A percentile compares a stretch with the other conserved stretches of the same genome.
Conservation (phyloP, 345 rosid species). For the Hypericum perforatum region DNA sequence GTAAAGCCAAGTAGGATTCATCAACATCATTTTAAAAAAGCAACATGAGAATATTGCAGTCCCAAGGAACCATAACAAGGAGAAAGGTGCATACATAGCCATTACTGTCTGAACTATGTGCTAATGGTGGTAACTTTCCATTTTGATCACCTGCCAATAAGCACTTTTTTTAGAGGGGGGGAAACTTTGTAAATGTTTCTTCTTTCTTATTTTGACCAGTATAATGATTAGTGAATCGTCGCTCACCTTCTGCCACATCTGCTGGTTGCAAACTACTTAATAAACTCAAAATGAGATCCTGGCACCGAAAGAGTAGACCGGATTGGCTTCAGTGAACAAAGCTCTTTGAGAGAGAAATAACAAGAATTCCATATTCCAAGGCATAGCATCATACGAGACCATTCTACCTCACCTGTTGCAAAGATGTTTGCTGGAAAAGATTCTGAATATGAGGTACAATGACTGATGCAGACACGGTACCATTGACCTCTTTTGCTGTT, state of each 20-base stretch:
- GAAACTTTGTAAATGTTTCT: constrained; percentile 4
- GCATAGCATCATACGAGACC: neutral
- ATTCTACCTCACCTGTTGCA: constrained; percentile 58
- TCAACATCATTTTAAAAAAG: neutral
- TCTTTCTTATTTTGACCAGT: constrained; percentile 2
- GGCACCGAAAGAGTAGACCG: constrained; percentile 14
- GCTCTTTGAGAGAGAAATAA: neutral
- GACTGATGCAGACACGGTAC: constrained; percentile 29
- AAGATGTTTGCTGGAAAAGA: constrained; percentile 73
- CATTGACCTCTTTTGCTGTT: constrained; percentile 39
- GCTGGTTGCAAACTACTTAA: constrained; percentile 56
- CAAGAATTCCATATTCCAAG: neutral
- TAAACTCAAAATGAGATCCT: constrained; percentile 72
- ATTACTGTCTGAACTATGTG: constrained; percentile 58
- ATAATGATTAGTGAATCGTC: constrained; percentile 11
- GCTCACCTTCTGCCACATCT: constrained; percentile 64
- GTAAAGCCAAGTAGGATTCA: too few species aligned
- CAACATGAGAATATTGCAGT: neutral
- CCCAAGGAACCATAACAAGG: neutral
- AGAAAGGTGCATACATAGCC: constrained; percentile 45
- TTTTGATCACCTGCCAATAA: constrained; percentile 52
- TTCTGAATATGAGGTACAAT: constrained; percentile 78
- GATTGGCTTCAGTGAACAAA: neutral
- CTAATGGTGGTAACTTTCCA: constrained; percentile 76
- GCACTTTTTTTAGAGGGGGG: neutral